Evolutionary conservation across 257 asterid species (phyloP), one percentile per base, ranked within the genome.

Genomic region (Scutellaria galericulata): DNA sequence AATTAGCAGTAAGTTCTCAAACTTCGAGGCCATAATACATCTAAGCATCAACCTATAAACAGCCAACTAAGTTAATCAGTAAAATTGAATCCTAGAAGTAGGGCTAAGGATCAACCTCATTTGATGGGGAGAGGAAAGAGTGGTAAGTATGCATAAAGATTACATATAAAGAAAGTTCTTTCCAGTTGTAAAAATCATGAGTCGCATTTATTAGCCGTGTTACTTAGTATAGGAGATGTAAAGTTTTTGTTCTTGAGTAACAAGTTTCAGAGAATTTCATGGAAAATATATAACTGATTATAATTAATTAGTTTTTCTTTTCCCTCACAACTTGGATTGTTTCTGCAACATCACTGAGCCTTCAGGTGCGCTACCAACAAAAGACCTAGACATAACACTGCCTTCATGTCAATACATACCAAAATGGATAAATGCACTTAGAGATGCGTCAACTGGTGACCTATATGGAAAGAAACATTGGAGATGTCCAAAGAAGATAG

Each of bases 1-100:
- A 24, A 20, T 79, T 66, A 64, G 62, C 66, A 63, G 18, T 67
- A 35, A 48, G 20, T 53, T 59, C 40, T 60, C 13, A 74, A 60
- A 68, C 50, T 67, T 80, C 24, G 41, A 53, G 47, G 53, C 50
- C 66, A 24, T 59, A 50, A 15, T 55, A 70, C 35, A 55, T 54
- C 9, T 44, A 31, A 35, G 55, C 71, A 56, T 37, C 64, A 45
- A 22, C 50, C 22, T 39, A 48, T 37, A 64, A 77, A 56, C 39
- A 50, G 4, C 10, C 46, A 69, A 61, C 54, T 72, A 18, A 10
- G 13, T 56, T 50, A 13, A 44, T 18, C 40, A 18, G 51, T 24
- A 18, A 37, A 44, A 41, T 39, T 24, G 61, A 51, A 22, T 5
- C 63, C 14, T 47, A 2, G 44, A 20, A 41, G 22, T 13, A 27